Conservation (phyloP, 2,329 filamentous ascomycete species). For the Cordyceps javanica region DNA sequence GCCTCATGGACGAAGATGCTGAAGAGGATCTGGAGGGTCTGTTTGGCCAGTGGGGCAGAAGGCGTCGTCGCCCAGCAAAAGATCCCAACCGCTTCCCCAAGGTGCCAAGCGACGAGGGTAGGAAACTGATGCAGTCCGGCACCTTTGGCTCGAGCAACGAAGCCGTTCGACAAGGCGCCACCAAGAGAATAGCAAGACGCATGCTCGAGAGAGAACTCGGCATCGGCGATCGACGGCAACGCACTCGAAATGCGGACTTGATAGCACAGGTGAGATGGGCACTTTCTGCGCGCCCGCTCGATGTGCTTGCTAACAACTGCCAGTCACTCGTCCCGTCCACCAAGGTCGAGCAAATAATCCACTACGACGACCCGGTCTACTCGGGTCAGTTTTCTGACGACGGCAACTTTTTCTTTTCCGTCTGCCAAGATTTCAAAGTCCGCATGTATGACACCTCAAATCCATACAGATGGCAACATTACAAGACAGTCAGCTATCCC, state of each 20-base stretch:
- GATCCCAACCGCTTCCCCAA: conserved; percentile 66
- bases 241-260: conserved; percentile 54
- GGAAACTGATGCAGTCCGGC: conserved; percentile 74
- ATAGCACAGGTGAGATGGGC: conserved; percentile 57
- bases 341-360: conserved; percentile 77
- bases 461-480: conserved; percentile 91
- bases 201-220: conserved; percentile 80
- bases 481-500: conserved; percentile 82
- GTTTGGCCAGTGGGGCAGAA: conserved; percentile 35
- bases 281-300: neutral
- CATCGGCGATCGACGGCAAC: conserved; percentile 53
- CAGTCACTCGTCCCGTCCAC: conserved; percentile 72
- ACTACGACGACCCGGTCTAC: conserved; percentile 81
- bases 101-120: conserved; percentile 73
- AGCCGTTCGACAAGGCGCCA: conserved; percentile 45
- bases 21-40: conserved; percentile 28
- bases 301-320: conserved; percentile 2
- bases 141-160: conserved; percentile 66
- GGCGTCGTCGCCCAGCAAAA: conserved; percentile 34
- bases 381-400: conserved; percentile 96
- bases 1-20: conserved; percentile 31
- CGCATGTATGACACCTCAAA: conserved; percentile 98
- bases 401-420: conserved; percentile 94
- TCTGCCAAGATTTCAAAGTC: conserved; percentile 86
- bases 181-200: conserved; percentile 53